A percentile compares a stretch with the other conserved stretches of the same genome.
phyloP scores from a whole-genome alignment of 441 rosid species.

The Adansonia gregorii region DNA sequence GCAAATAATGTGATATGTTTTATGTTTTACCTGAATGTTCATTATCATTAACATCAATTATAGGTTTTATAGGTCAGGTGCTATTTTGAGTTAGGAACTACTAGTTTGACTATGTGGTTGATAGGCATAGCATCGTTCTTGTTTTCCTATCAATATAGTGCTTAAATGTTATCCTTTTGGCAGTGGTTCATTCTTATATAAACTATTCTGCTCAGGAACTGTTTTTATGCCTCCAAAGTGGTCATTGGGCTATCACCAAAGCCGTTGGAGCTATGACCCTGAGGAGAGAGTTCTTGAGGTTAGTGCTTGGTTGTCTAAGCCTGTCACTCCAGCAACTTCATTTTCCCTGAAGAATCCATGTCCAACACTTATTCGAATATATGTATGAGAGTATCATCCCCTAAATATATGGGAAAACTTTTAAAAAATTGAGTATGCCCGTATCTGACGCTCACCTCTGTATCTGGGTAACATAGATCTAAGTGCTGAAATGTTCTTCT shows the following conservation, averaged over 20 bases:
- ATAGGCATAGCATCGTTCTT: background rate
- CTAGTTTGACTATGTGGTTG: slow-evolving; percentile 12
- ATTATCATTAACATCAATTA: background rate
- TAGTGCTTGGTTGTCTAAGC: slow-evolving; percentile 28
- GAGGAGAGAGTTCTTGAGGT: slow-evolving; percentile 85
- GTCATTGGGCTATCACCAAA: slow-evolving; percentile 96
- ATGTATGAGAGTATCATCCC: too few species aligned
- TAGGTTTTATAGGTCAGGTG: background rate
- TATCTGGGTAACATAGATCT: too few species aligned
- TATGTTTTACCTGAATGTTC: background rate
- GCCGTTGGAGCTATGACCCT: slow-evolving; percentile 92
- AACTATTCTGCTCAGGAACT: slow-evolving; percentile 55
- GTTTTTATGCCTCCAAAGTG: slow-evolving; percentile 97
- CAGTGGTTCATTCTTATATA: slow-evolving; percentile 20
- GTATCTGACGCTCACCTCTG: too few species aligned
- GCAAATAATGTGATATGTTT: background rate
- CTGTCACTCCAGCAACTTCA: too few species aligned
- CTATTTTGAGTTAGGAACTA: slow-evolving; percentile 14
- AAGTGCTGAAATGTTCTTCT: background rate
- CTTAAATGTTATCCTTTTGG: background rate
- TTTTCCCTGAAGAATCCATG: too few species aligned
- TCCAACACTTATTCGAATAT: too few species aligned
- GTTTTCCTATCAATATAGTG: background rate
- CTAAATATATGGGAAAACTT: too few species aligned
- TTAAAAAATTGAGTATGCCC: too few species aligned